phyloP scores from a whole-genome alignment of 2,329 filamentous ascomycete species.

The Colletotrichum tropicale region DNA sequence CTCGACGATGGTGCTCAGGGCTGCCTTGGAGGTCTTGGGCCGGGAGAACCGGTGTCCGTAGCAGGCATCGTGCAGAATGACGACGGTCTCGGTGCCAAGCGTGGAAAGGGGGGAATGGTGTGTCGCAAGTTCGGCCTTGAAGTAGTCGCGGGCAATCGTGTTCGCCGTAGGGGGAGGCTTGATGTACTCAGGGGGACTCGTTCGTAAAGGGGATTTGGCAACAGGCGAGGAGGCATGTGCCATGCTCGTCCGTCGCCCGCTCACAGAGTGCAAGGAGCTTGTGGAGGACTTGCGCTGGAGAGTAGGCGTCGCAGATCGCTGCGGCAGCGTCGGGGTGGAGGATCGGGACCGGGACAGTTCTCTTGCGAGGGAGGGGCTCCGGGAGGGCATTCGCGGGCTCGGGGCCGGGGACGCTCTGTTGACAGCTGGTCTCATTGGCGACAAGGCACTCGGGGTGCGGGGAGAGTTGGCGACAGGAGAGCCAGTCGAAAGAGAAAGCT shows the following conservation, averaged over 20 bases:
- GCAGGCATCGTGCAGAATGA: conserved; percentile 90
- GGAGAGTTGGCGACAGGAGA: conserved; percentile 32
- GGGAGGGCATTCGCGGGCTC: conserved; percentile 39
- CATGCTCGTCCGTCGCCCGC: conserved; percentile 54
- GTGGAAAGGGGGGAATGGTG: conserved; percentile 56
- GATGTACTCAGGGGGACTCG: conserved; percentile 37
- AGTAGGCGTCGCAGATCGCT: conserved; percentile 45
- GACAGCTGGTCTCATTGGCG: conserved; percentile 40
- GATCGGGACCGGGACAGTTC: conserved; percentile 43
- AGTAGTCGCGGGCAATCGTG: conserved; percentile 69
- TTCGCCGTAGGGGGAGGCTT: conserved; percentile 50
- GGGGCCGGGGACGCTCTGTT: conserved; percentile 44
- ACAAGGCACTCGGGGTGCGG: conserved; percentile 30
- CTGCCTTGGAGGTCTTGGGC: conserved; percentile 74
- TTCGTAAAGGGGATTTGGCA: conserved; percentile 39
- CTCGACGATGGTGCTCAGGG: conserved; percentile 85
- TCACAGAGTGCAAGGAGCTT: conserved; percentile 59
- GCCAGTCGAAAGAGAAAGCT: conserved; percentile 44
- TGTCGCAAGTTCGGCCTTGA: conserved; percentile 70
- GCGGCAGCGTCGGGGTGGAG: conserved; percentile 54
- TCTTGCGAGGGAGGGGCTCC: conserved; percentile 45
- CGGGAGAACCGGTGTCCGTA: conserved; percentile 93
- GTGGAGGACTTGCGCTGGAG: conserved; percentile 62
- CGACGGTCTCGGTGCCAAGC: conserved; percentile 67
- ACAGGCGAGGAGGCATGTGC: conserved; percentile 49